These are phyloP conservation scores for Daldinia bambusicola DNA, from an alignment of 495 filamentous ascomycete genomes.

Conservation along the genomic window DNA sequence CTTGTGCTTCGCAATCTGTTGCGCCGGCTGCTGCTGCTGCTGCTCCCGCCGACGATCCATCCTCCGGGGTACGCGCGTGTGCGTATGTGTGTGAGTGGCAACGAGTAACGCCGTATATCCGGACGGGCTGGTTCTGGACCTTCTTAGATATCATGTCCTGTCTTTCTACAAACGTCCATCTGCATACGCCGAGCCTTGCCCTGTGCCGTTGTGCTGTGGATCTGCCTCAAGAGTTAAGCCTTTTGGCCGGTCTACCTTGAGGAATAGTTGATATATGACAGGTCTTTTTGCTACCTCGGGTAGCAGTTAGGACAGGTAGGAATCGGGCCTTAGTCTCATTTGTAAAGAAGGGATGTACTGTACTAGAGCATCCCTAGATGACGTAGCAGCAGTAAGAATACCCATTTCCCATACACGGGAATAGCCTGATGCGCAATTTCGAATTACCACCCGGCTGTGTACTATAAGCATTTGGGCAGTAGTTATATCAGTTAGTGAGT, in stretches of 20 bases:
- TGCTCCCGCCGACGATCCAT: slow-evolving; percentile 12
- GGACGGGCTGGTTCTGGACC: slow-evolving; percentile 23
- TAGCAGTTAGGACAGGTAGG: slow-evolving; percentile 6
- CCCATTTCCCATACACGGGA: slow-evolving; percentile 11
- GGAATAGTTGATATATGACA: slow-evolving; percentile 41
- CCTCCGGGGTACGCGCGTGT: slow-evolving; percentile 18
- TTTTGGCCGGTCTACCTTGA: slow-evolving; percentile 34
- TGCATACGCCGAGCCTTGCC: slow-evolving; percentile 23
- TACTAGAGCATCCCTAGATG: slow-evolving; percentile 16
- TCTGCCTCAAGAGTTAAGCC: slow-evolving; percentile 15
- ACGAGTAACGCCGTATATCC: slow-evolving; percentile 13
- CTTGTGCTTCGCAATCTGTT: slow-evolving; percentile 30
- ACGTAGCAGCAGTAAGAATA: slow-evolving; percentile 26
- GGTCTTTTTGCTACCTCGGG: slow-evolving; percentile 28
- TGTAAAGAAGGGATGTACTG: slow-evolving; percentile 5
- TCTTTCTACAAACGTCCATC: slow-evolving; percentile 24
- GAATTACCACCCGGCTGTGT: slow-evolving; percentile 16
- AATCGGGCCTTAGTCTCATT: slow-evolving; percentile 8
- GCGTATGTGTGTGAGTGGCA: slow-evolving; percentile 16
- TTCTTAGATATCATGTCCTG: slow-evolving; percentile 20
- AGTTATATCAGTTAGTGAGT: slow-evolving; percentile 9
- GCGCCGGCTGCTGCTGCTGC: slow-evolving; percentile 11
- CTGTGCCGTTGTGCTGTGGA: slow-evolving; percentile 24
- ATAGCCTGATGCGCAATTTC: slow-evolving; percentile 25
- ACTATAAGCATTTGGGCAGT: slow-evolving; percentile 10